Evolutionary conservation across 169 alveolate species (phyloP).

Genomic region (Miamiensis avidus): DNA sequence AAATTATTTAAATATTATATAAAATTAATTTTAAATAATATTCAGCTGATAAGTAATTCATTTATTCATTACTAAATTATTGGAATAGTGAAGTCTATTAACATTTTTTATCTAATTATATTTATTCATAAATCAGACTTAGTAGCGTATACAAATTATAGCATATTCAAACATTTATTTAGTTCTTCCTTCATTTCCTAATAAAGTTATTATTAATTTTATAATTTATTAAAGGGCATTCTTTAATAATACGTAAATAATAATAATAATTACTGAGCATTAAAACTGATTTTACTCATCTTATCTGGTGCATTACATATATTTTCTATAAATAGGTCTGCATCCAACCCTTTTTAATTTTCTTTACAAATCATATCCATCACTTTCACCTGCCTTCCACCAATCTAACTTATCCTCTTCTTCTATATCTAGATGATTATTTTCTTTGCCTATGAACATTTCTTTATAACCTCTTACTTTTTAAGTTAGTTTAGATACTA

Average conservation of each 20-base stretch:
- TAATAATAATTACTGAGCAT: not conserved
- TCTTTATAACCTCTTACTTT: too few species aligned
- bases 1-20: too few species aligned
- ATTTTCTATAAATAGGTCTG: constrained; percentile 56
- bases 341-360: constrained; percentile 62
- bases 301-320: constrained; percentile 29
- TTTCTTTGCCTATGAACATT: too few species aligned
- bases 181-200: not conserved
- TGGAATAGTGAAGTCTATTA: too few species aligned
- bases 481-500: too few species aligned
- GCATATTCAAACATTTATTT: constrained; percentile 7
- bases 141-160: constrained; percentile 33
- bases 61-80: too few species aligned
- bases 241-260: too few species aligned
- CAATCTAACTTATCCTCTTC: constrained; percentile 47
- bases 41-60: too few species aligned
- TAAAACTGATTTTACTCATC: not conserved
- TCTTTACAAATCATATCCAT: constrained; percentile 43
- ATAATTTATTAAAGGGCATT: too few species aligned
- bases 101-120: too few species aligned
- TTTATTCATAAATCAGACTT: too few species aligned
- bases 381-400: constrained; percentile 62
- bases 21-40: too few species aligned
- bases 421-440: constrained; percentile 1
- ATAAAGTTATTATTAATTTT: not conserved